Evolutionary conservation across 2,329 filamentous ascomycete genomes (phyloP).

Genomic region (Fonsecaea pugnacius): DNA sequence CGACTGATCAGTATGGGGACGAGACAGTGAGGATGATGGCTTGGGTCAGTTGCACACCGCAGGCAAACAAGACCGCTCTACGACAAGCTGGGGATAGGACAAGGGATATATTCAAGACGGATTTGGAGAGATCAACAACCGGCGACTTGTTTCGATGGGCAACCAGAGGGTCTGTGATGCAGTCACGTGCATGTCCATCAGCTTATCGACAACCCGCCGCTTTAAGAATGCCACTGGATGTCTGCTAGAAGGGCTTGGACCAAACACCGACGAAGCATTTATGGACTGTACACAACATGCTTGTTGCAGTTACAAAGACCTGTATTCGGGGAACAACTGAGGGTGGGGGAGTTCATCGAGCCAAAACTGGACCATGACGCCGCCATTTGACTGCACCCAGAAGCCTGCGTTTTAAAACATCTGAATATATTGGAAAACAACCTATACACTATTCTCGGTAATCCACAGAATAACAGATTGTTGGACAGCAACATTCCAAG

Average conservation of each 20-base stretch:
- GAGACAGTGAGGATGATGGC: neutral
- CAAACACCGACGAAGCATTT: neutral
- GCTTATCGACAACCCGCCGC: neutral
- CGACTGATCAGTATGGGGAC: neutral
- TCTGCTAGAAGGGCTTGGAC: neutral
- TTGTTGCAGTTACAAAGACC: neutral
- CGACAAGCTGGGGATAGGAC: neutral
- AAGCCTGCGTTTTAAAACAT: neutral
- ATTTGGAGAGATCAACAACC: constrained; percentile 1
- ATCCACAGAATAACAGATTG: neutral
- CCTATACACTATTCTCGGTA: neutral
- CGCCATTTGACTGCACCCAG: neutral
- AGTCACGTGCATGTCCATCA: neutral
- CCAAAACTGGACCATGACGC: neutral
- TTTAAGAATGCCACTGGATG: neutral
- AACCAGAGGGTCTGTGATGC: neutral
- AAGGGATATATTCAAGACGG: constrained; percentile 3
- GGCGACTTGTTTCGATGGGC: constrained; percentile 4
- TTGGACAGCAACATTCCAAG: neutral
- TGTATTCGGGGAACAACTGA: neutral
- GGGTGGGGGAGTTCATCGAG: neutral
- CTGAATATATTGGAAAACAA: neutral
- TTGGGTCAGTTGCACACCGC: neutral
- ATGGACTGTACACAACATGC: neutral
- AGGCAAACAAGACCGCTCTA: neutral